Evolutionary conservation across 2,329 filamentous ascomycete species (phyloP).

Genomic region (Aspergillus caelatus): DNA sequence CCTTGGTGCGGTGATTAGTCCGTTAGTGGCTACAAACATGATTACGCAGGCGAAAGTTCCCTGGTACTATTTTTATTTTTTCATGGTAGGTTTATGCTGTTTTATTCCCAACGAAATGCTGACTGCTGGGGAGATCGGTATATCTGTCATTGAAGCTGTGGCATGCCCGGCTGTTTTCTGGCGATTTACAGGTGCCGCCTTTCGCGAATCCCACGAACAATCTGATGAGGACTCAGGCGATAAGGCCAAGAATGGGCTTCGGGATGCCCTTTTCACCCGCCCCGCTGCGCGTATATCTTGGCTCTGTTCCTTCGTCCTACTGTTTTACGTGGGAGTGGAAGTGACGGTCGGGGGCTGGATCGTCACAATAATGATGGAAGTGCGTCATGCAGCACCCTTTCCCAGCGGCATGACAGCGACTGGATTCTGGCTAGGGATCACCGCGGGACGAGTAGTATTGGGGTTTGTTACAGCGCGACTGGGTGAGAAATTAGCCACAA

Average conservation of each 20-base stretch:
- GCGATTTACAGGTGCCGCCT: conserved; percentile 1
- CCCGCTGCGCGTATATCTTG: conserved; percentile 4
- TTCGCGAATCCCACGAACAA: neutral
- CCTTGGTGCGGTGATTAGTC: conserved; percentile 68
- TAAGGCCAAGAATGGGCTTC: neutral
- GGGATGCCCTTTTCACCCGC: neutral
- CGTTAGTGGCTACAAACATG: conserved; percentile 72
- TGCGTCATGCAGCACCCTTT: conserved; percentile 69
- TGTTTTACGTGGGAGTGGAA: conserved; percentile 78
- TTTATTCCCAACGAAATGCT: neutral
- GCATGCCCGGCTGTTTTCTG: conserved; percentile 12
- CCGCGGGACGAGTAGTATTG: conserved; percentile 69
- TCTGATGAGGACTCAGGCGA: neutral
- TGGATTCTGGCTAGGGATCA: conserved; percentile 82
- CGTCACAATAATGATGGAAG: conserved; percentile 78
- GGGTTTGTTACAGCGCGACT: conserved; percentile 71
- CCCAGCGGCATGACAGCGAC: conserved; percentile 74
- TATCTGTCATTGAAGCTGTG: conserved; percentile 22
- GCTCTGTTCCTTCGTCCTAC: conserved; percentile 62
- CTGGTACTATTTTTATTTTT: conserved; percentile 76
- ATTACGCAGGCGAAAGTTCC: conserved; percentile 61
- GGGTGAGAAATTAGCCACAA: conserved; percentile 69
- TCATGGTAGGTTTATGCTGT: conserved; percentile 59
- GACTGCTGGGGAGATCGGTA: neutral
- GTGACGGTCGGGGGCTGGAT: conserved; percentile 75